Base-by-base conservation (phyloP, 371 early-diverging fungal species). In the Batrachochytrium dendrobatidis region DNA sequence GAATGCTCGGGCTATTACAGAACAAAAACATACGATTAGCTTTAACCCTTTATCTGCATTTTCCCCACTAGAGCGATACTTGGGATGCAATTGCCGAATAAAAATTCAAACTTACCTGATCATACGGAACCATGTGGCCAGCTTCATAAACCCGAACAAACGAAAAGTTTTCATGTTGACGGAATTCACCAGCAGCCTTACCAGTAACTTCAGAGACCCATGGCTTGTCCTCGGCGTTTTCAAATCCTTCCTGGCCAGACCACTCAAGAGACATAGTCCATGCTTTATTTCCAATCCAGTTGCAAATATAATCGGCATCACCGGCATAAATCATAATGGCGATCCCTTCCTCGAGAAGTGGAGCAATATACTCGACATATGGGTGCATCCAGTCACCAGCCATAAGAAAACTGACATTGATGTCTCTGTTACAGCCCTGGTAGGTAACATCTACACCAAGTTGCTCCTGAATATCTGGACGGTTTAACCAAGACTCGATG, bases 201-300 rank as follows among this genome's bases (percentile, higher is more conserved):
- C 68, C 66, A 28, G 66, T 68, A 29, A 25, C 31, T 25, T 55
- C 55, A 33, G 63, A 75, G 33, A 71, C 61, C 85, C 86, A 86
- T 35, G 73, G 66, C 34, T 65, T 63, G 61, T 86, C 86, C 58
- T 84, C 76, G 35, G 84, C 83, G 30, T 74, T 59, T 32, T 73
- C 61, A 71, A 88, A 90, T 29, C 79, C 85, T 4, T 71, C 60
- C 59, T 82, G 71, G 34, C 91, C 92, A 33, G 72, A 64, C 97
- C 97, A 96, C 34, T 83, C 82, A 50, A 96, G 73, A 24, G 74
- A 82, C 34, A 83, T 58, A 7, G 88, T 74, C 92, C 92, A 94
- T 1, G 91, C 93, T 78, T 90, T 90, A 83, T 92, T 94, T 53
- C 94, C 94, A 65, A 88, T 84, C 92, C 90, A 92, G 43, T 64